These are phyloP conservation scores for Pseudogymnoascus sp. DNA, from an alignment of 2,329 filamentous ascomycete species.

Conservation along the genomic window DNA sequence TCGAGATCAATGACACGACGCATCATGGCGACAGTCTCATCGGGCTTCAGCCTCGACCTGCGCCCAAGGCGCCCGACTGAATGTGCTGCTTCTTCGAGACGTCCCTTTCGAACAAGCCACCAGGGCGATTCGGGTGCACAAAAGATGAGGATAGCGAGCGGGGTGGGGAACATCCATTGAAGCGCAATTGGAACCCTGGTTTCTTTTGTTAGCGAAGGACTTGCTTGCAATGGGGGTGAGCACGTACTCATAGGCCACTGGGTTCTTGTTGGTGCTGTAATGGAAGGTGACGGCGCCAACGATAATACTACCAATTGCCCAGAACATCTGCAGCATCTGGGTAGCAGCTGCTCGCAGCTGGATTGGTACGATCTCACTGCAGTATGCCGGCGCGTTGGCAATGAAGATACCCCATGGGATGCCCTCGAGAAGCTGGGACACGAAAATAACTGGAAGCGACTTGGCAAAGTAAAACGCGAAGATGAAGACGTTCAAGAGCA, in stretches of 20 bases:
- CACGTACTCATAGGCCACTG: conserved; percentile 38
- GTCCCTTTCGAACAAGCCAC: conserved; percentile 43
- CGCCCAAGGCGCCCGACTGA: conserved; percentile 43
- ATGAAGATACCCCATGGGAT: conserved; percentile 61
- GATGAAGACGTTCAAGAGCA: conserved; percentile 43
- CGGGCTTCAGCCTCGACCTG: conserved; percentile 31
- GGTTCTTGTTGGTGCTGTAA: conserved; percentile 36
- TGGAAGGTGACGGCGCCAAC: conserved; percentile 49
- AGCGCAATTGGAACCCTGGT: conserved; percentile 42
- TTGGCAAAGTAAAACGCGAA: conserved; percentile 22
- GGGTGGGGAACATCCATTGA: conserved; percentile 47
- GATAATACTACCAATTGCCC: conserved; percentile 55
- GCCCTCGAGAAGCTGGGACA: conserved; percentile 51
- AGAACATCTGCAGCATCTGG: conserved; percentile 60
- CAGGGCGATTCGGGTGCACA: conserved; percentile 37
- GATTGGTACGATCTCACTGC: conserved; percentile 53
- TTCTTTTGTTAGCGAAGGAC: conserved; percentile 18
- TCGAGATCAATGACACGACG: conserved; percentile 50
- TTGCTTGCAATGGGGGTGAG: conserved; percentile 11
- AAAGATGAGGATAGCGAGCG: conserved; percentile 42
- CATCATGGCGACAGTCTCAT: conserved; percentile 51
- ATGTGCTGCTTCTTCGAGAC: conserved; percentile 32
- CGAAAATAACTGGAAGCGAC: conserved; percentile 34
- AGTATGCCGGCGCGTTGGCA: conserved; percentile 57
- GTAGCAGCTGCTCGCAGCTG: conserved; percentile 49